phyloP scores from a whole-genome alignment of 75 land plant genomes.

The Pseudotsuga menziesii region DNA sequence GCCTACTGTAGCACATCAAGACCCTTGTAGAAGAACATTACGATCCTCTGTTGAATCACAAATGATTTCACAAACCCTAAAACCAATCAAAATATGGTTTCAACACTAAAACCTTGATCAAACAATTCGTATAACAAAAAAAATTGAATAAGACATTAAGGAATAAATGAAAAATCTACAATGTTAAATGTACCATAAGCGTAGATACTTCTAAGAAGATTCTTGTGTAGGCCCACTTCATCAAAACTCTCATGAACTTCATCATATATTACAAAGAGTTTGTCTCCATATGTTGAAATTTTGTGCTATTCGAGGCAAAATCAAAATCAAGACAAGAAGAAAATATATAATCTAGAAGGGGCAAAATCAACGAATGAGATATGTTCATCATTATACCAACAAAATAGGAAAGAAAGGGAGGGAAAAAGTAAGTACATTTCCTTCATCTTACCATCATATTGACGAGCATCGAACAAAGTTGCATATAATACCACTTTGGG shows the following conservation, averaged over 20 bases:
- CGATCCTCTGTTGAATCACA: slow-evolving; percentile 80
- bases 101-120: neutral
- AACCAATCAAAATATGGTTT: neutral
- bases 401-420: neutral
- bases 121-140: neutral
- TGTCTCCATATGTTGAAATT: slow-evolving; percentile 54
- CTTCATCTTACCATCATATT: slow-evolving; percentile 49
- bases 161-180: neutral
- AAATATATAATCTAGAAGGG: neutral
- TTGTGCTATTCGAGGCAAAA: slow-evolving; percentile 13
- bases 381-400: neutral
- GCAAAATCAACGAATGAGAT: neutral
- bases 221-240: slow-evolving; percentile 76
- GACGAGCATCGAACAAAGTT: slow-evolving; percentile 49
- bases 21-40: slow-evolving; percentile 73
- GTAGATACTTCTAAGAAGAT: slow-evolving; percentile 81
- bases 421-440: slow-evolving; percentile 21
- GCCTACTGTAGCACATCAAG: slow-evolving; percentile 77
- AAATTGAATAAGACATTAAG: neutral
- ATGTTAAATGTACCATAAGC: slow-evolving; percentile 56
- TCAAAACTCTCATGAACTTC: slow-evolving; percentile 80
- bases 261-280: slow-evolving; percentile 62
- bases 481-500: slow-evolving; percentile 32
- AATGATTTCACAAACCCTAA: slow-evolving; percentile 82
- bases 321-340: neutral